Evolutionary conservation across 495 filamentous ascomycete species (phyloP), one percentile per base, ranked within the genome.

Genomic region (Penicillium parvum): DNA sequence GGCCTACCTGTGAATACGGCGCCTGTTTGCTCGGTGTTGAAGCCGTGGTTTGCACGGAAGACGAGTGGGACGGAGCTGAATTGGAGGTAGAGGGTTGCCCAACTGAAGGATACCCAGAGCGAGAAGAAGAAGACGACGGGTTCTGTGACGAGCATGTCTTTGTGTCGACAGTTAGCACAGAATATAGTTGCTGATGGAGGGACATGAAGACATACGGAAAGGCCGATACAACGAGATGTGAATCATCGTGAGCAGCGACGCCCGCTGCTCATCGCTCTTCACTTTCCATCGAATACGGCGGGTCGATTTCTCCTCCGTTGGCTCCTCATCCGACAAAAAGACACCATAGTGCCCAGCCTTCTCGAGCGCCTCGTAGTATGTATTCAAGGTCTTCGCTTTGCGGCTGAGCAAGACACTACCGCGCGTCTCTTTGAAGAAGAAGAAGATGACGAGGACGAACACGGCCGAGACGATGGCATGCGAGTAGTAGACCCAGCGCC

Each of bases 111-210:
- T 4, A 86, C 80, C 91, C 91, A 96, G 10, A 94, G 69, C 16
- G 85, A 90, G 64, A 96, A 97, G 70, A 85, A 95, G 68, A 96
- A 95, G 14, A 96, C 89, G 9, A 96, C 88, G 0, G 90, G 87
- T 52, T 96, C 91, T 8, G 89, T 95, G 53, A 87, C 67, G 16
- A 97, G 82, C 21, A 97, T 74, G 44, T 87, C 69, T 75, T 25
- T 65, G 28, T 11, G 8, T 1, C 2, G 6, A 46, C 32, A 37
- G 49, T 49, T 37, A 30, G 36, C 15, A 14, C 17, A 1, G n/a
- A n/a, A n/a, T n/a, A n/a, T n/a, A n/a, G n/a, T n/a, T n/a, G n/a
- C n/a, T n/a, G n/a, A n/a, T n/a, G n/a, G n/a, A 40, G 0, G 15
- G 4, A 20, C 17, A 20, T 12, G 3, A 27, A 14, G 15, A 7